phyloP scores from a whole-genome alignment of 2,329 filamentous ascomycete species.

The Penicillium polonicum region DNA sequence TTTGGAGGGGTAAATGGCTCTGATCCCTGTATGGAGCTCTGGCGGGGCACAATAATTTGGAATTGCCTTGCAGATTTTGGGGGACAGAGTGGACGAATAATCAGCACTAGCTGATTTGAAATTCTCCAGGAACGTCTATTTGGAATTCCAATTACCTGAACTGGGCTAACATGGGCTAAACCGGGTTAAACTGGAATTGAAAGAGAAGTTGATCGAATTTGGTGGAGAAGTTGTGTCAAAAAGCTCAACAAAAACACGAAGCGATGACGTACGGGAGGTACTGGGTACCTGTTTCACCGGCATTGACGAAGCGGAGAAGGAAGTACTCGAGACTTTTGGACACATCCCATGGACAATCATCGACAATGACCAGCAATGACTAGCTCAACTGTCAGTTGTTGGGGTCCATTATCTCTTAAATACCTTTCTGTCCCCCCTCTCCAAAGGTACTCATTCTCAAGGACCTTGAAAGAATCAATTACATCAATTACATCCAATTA shows the following conservation, averaged over 20 bases:
- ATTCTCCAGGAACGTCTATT: background rate
- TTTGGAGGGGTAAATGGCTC: background rate
- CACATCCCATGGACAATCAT: background rate
- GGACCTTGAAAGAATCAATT: constrained; percentile 22
- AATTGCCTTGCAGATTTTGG: constrained; percentile 5
- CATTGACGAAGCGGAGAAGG: background rate
- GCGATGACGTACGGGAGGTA: background rate
- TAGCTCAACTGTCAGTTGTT: background rate
- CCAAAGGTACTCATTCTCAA: constrained; percentile 22
- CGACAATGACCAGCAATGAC: background rate
- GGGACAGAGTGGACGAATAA: background rate
- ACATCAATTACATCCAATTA: background rate
- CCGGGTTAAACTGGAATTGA: background rate
- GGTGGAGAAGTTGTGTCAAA: background rate
- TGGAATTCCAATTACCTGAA: constrained; percentile 7
- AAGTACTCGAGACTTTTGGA: background rate
- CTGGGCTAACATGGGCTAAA: background rate
- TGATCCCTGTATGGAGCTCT: constrained; percentile 12
- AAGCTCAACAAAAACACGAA: background rate
- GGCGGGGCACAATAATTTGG: constrained; percentile 18
- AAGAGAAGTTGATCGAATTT: background rate
- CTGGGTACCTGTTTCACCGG: background rate
- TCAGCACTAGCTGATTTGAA: background rate
- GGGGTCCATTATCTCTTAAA: constrained; percentile 13
- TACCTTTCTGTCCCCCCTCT: constrained; percentile 3